A percentile compares a stretch with the other conserved stretches of the same genome.
Conservation (phyloP, 2,329 filamentous ascomycete genomes). For the Sporothrix luriei region DNA sequence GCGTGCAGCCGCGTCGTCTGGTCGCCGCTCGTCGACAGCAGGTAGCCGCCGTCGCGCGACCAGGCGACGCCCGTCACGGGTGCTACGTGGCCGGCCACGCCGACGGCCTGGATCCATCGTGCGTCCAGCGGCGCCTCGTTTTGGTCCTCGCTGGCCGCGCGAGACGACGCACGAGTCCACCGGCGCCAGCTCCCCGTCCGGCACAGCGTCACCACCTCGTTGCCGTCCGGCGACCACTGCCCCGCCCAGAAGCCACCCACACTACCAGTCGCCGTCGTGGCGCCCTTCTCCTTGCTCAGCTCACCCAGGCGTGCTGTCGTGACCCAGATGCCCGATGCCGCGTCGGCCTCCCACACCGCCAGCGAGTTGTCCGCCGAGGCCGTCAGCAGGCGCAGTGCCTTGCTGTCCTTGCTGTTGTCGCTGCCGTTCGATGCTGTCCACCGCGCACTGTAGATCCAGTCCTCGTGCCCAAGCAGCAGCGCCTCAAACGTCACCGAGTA, state of each 20-base stretch:
- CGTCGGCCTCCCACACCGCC: conserved; percentile 87
- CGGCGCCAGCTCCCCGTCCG: conserved; percentile 91
- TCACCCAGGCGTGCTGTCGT: conserved; percentile 84
- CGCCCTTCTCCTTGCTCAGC: conserved; percentile 91
- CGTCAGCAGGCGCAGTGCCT: conserved; percentile 69
- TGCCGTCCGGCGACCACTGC: conserved; percentile 80
- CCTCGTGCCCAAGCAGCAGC: conserved; percentile 89
- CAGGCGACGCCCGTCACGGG: conserved; percentile 82
- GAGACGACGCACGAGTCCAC: conserved; percentile 55
- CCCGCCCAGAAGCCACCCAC: conserved; percentile 96
- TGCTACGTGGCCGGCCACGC: conserved; percentile 80
- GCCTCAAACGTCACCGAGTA: conserved; percentile 92
- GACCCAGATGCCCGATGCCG: conserved; percentile 85
- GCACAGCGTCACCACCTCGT: conserved; percentile 75
- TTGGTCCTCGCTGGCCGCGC: not conserved
- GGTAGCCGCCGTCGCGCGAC: conserved; percentile 78
- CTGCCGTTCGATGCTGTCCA: conserved; percentile 57
- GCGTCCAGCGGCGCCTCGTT: conserved; percentile 39
- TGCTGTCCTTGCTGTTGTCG: not conserved
- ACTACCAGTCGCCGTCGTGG: conserved; percentile 93
- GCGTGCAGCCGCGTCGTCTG: conserved; percentile 90
- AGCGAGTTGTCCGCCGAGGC: conserved; percentile 95
- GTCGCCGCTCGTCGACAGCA: conserved; percentile 86
- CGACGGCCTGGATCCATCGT: conserved; percentile 73
- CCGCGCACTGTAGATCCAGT: conserved; percentile 91